Conservation (phyloP, 768 basidiomycete genomes). For the Mycena olivaceomarginata region DNA sequence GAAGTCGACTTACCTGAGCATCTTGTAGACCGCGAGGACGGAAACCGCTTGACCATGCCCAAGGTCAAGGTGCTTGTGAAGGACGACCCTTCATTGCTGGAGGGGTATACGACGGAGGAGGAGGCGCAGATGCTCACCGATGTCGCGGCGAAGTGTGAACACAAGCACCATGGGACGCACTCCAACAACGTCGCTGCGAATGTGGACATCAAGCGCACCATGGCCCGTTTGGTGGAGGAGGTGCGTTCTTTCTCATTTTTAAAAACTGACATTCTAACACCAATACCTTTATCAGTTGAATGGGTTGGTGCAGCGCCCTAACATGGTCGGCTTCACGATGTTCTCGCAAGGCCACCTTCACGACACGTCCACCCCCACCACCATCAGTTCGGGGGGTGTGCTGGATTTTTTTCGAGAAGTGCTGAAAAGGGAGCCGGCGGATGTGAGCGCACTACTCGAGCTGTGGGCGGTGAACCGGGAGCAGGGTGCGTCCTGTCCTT, state of each 20-base stretch:
- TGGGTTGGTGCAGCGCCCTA: not conserved
- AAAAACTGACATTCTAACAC: no score
- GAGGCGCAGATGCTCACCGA: not conserved
- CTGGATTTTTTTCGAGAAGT: no score
- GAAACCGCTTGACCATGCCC: not conserved
- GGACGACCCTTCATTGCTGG: not conserved
- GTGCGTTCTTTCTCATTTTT: not conserved
- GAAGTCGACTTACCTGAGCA: not conserved
- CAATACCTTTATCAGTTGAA: not conserved
- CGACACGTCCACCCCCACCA: no score
- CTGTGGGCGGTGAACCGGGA: not conserved
- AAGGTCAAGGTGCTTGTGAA: not conserved
- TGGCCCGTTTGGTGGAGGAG: no score
- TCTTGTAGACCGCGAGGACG: not conserved
- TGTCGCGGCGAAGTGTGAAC: not conserved
- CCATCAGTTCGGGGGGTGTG: no score
- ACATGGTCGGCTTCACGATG: not conserved
- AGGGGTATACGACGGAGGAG: conserved; percentile 8
- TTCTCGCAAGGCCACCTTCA: no score
- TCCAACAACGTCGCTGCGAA: not conserved
- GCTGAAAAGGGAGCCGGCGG: no score
- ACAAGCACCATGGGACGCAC: not conserved
- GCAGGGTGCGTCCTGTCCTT: not conserved
- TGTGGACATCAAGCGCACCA: no score
- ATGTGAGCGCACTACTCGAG: no score